Evolutionary conservation across 78 protist genomes (phyloP), one percentile per base, ranked within the genome.

Genomic region (Emiliania huxleyi): DNA sequence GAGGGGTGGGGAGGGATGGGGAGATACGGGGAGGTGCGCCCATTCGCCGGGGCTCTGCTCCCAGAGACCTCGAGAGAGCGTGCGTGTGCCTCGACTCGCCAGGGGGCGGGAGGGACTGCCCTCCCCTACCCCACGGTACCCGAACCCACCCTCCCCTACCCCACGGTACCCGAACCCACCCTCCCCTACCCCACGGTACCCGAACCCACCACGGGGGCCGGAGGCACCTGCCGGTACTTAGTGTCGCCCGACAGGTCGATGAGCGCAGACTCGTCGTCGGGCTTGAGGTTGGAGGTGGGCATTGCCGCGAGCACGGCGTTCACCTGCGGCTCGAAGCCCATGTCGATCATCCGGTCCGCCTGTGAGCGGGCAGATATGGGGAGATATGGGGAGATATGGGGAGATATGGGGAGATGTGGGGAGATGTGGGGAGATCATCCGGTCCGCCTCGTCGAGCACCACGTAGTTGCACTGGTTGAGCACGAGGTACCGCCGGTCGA

Each of bases 381-480:
- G n/a, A n/a, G n/a, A n/a, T n/a, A n/a, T n/a, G n/a, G n/a, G n/a
- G n/a, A n/a, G n/a, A n/a, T n/a, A n/a, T n/a, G n/a, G n/a, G n/a
- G n/a, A n/a, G n/a, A n/a, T n/a, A n/a, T n/a, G n/a, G n/a, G n/a
- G n/a, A n/a, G n/a, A n/a, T n/a, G n/a, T n/a, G n/a, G n/a, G n/a
- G n/a, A n/a, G n/a, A n/a, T n/a, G n/a, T n/a, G n/a, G n/a, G n/a
- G n/a, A n/a, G n/a, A n/a, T n/a, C 99, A 98, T 98, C 26, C 44
- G 40, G 90, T 99, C 99, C 2, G 99, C 99, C 96, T 99, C 99
- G 94, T 99, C 99, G 35, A 99, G 92, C 2, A 97, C 95, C 44
- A 98, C 89, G 92, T 93, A 97, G 90, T n/a, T 46, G 93, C 93
- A 91, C 46, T 91, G 38, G 52, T 91, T 38, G 38, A 99, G 95